These are phyloP conservation scores for Mrakia frigida DNA, from an alignment of 768 basidiomycete species.

Conservation along the genomic window DNA sequence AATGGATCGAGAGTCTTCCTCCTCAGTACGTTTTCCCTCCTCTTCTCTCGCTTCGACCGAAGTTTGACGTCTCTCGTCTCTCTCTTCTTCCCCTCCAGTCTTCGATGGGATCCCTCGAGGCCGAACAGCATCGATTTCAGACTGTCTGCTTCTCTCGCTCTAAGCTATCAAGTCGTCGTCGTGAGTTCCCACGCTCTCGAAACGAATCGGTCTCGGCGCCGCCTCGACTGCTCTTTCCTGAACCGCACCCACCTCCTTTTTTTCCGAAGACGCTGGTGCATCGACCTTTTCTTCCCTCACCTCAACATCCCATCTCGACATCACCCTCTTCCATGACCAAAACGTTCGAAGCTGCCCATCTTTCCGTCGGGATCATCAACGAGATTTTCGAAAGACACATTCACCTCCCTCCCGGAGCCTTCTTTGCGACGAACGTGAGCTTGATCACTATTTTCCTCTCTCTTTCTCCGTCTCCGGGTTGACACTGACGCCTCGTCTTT, in stretches of 20 bases:
- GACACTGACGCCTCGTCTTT: background rate
- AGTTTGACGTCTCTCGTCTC: background rate
- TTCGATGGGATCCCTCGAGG: slow-evolving; percentile 16
- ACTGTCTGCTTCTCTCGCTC: background rate
- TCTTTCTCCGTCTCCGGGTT: background rate
- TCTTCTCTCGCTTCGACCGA: background rate
- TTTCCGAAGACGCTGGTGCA: slow-evolving; percentile 18
- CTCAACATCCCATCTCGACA: slow-evolving; percentile 14
- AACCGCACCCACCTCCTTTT: background rate
- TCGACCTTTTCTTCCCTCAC: slow-evolving; percentile 27
- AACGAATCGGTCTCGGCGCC: no score
- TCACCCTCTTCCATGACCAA: slow-evolving; percentile 10
- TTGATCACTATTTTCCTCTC: background rate
- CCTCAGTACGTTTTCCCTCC: background rate
- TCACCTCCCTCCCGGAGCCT: background rate
- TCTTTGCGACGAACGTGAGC: background rate
- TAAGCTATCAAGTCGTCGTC: background rate
- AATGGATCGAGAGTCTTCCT: background rate
- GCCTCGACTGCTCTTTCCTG: background rate
- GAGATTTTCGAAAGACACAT: background rate
- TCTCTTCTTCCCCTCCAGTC: background rate
- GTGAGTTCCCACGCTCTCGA: background rate
- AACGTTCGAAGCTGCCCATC: slow-evolving; percentile 17
- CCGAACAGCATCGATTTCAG: slow-evolving; percentile 2
- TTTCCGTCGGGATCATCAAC: slow-evolving; percentile 9